Conservation (phyloP, 108 stramenopile species). For the Hondaea fermentalgiana region DNA sequence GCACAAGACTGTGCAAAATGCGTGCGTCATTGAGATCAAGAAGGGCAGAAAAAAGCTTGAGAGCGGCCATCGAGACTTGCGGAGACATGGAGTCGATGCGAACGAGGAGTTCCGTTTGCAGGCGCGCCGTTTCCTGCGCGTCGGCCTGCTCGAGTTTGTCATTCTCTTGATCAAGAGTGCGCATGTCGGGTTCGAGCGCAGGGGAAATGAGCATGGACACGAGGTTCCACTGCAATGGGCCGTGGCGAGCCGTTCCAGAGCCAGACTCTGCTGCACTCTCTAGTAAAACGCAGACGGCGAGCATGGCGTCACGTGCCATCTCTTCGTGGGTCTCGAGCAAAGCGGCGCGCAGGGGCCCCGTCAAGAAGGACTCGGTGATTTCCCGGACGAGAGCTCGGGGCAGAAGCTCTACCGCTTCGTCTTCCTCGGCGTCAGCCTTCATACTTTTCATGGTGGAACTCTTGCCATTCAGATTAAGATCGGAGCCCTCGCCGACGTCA, state of each 20-base stretch:
- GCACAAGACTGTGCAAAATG: background rate
- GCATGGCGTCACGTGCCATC: background rate
- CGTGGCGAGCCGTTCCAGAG: background rate
- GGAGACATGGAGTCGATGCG: background rate
- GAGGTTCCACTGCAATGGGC: background rate
- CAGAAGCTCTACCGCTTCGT: background rate
- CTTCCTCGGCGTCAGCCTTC: background rate
- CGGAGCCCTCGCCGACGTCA: background rate
- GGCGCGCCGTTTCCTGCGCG: background rate
- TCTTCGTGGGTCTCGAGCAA: background rate
- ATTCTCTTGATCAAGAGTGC: background rate
- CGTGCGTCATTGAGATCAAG: background rate
- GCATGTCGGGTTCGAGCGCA: background rate
- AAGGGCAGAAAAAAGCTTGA: conserved; percentile 2
- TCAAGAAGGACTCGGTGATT: background rate
- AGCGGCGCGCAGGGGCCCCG: background rate
- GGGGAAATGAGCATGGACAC: conserved; percentile 9
- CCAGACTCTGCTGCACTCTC: background rate
- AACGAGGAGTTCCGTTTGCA: background rate
- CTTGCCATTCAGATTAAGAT: no score
- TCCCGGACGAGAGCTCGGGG: background rate
- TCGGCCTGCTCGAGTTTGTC: background rate
- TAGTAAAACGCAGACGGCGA: background rate
- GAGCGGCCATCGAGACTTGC: background rate
- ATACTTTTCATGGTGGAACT: no score